Conservation (phyloP, 306 rosid species). For the Cicer chorassanicum region DNA sequence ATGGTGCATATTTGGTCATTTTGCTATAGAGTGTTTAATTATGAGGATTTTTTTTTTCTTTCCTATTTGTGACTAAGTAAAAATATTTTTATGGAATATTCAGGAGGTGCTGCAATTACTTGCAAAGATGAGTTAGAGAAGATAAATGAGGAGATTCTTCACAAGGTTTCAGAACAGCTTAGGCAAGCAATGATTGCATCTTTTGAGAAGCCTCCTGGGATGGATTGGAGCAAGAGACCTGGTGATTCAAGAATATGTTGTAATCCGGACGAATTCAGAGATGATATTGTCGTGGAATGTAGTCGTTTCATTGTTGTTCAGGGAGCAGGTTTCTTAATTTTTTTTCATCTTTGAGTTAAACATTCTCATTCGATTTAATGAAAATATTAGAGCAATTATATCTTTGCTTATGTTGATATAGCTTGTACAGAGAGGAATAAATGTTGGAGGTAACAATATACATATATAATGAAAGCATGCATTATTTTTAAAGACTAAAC, state of each 20-base stretch:
- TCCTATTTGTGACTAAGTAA: constrained; percentile 1
- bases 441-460: neutral
- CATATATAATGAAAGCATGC: neutral
- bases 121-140: constrained; percentile 81
- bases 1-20: too few relatives aligned
- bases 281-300: constrained; percentile 46
- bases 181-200: constrained; percentile 67
- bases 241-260: constrained; percentile 58
- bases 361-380: neutral
- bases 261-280: constrained; percentile 57
- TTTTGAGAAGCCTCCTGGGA: constrained; percentile 66
- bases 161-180: constrained; percentile 73
- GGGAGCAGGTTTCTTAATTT: constrained; percentile 82
- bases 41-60: neutral
- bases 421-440: neutral
- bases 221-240: constrained; percentile 96
- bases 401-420: neutral
- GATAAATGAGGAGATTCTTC: constrained; percentile 73
- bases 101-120: constrained; percentile 94
- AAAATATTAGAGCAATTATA: constrained; percentile 2
- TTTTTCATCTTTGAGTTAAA: constrained; percentile 17
- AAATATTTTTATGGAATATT: constrained; percentile 23
- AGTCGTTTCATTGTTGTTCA: constrained; percentile 83
- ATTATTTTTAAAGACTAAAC: neutral
- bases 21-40: neutral